Percentiles rank a stretch among this genome's conserved stretches.
These are phyloP conservation scores for Mrakia gelida DNA, from an alignment of 768 basidiomycete species.

Conservation along the genomic window DNA sequence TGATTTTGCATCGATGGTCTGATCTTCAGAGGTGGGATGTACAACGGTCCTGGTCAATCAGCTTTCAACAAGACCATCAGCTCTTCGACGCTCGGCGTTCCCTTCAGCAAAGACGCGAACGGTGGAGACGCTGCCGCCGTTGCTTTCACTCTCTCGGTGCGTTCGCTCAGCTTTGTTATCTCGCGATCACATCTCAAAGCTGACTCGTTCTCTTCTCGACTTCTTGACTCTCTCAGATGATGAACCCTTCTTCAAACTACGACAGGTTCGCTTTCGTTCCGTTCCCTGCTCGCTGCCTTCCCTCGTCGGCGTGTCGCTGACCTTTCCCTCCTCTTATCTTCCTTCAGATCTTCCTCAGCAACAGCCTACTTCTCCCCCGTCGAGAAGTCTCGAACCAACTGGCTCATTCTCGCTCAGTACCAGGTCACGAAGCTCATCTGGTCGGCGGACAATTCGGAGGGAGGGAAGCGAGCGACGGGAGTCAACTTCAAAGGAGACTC, in stretches of 20 bases:
- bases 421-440: conserved; percentile 2
- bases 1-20: too few species aligned
- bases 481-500: conserved; percentile 48
- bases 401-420: conserved; percentile 50
- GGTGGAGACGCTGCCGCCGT: conserved; percentile 58
- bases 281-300: background rate
- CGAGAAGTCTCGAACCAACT: conserved; percentile 50
- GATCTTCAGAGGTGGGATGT: conserved; percentile 46
- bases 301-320: too few species aligned
- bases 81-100: conserved; percentile 48
- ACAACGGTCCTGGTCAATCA: conserved; percentile 54
- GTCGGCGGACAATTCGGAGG: too few species aligned
- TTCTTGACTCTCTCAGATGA: conserved; percentile 31
- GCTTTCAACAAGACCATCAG: conserved; percentile 38
- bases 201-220: too few species aligned
- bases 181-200: too few species aligned
- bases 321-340: background rate
- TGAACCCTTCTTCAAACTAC: conserved; percentile 53
- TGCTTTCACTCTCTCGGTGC: conserved; percentile 51
- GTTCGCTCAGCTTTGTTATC: background rate
- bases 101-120: conserved; percentile 52
- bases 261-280: conserved; percentile 43
- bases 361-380: conserved; percentile 57
- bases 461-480: conserved; percentile 40
- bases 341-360: conserved; percentile 50